Base-by-base conservation (phyloP, 331 rosid species). In the Pyrus hybrid region DNA sequence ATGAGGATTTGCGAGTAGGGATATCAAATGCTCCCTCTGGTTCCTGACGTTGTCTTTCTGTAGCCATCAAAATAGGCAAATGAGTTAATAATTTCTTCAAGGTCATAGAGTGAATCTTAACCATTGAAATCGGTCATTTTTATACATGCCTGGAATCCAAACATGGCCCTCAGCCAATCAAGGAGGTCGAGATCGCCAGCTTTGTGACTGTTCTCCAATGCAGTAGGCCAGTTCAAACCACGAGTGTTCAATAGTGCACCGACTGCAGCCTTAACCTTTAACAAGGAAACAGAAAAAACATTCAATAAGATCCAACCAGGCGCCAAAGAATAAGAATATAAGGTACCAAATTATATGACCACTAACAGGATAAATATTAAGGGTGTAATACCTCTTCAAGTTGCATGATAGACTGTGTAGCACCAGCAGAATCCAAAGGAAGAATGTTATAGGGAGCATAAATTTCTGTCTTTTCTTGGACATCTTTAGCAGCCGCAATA, bases 131-230 rank as follows among this genome's bases (percentile, higher is more conserved):
- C 14, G 7, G 26, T 13, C 17, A 32, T 35, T 56, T 21, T 8
- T 43, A 68, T 57, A 84, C 86, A 49, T 82, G 75, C 98, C 97
- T 93, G 99, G 78, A 94, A 94, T 45, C 99, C 99, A 45, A 94
- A 94, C 90, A 94, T 92, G 75, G 97, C 93, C 87, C 88, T 88
- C 25, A 94, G 91, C 99, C 99, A 94, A 84, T 94, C 99, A 67
- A 94, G 99, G 63, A 94, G 88, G 87, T 94, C 97, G 62, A 88
- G 58, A 72, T 92, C 96, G 61, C 87, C 96, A 43, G 86, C 72
- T 85, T 68, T 88, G 79, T 88, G 98, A 83, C 94, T 86, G 88
- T 63, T 83, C 86, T 90, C 99, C 26, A 85, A 87, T 57, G 96
- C 51, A 87, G 68, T 76, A 28, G 99, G 96, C 99, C 99, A 92